Conservation (phyloP, 345 rosid species). For the Eucalyptus curtisii region DNA sequence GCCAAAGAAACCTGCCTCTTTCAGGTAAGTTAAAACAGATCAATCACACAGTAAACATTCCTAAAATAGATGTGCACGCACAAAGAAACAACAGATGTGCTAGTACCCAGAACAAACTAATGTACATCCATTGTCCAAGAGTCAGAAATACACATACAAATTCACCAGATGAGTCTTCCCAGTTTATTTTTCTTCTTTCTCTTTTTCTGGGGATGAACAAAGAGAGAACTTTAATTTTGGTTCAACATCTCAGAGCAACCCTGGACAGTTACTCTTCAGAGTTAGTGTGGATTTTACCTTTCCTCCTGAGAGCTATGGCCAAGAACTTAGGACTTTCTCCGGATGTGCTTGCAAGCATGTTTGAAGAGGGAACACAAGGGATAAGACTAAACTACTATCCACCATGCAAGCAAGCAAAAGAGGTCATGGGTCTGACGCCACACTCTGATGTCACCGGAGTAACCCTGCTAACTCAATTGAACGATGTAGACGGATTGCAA, state of each 20-base stretch:
- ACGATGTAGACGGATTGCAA: constrained; percentile 15
- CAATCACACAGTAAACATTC: neutral
- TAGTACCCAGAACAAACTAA: neutral
- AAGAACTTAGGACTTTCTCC: constrained; percentile 16
- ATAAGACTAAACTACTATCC: constrained; percentile 40
- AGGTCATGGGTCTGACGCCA: constrained; percentile 19
- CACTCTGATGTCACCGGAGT: constrained; percentile 25
- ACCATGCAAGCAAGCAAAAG: constrained; percentile 9
- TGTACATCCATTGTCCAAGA: neutral
- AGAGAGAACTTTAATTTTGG: neutral
- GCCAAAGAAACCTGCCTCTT: constrained; percentile 18
- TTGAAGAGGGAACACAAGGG: constrained; percentile 15
- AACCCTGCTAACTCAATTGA: constrained; percentile 16
- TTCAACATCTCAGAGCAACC: constrained; percentile 2
- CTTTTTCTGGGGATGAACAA: neutral
- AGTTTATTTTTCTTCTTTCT: neutral
- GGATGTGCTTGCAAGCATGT: constrained; percentile 1
- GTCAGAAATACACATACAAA: neutral
- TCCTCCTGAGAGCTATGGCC: constrained; percentile 10
- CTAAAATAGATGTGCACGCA: neutral
- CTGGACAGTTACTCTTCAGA: constrained; percentile 14
- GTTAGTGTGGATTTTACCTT: neutral
- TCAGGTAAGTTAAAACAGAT: constrained; percentile 7
- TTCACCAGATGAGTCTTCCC: neutral
- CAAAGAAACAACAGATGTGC: neutral